phyloP scores from a whole-genome alignment of 257 asterid genomes.

The Capsicum chinense region DNA sequence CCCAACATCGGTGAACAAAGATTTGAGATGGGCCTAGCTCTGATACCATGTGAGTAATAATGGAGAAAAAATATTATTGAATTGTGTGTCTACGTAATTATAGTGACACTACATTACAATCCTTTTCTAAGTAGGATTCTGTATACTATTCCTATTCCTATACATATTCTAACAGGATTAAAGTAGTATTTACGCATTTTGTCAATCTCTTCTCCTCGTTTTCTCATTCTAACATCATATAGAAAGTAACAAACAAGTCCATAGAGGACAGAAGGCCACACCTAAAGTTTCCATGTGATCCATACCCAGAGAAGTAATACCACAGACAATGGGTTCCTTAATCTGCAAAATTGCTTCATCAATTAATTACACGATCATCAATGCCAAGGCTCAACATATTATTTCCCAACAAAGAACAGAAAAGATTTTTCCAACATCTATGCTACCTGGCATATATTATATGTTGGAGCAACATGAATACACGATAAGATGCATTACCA shows the following conservation, averaged over 20 bases:
- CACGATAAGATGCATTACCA: conserved; percentile 56
- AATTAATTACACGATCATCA: conserved; percentile 4
- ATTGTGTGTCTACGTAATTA: too few species aligned
- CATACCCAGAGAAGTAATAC: conserved; percentile 88
- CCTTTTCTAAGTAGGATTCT: too few species aligned
- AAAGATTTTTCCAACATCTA: neutral
- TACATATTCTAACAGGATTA: neutral
- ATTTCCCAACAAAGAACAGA: conserved; percentile 11
- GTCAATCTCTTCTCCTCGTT: conserved; percentile 18
- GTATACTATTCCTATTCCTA: too few species aligned
- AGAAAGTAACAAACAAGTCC: conserved; percentile 14
- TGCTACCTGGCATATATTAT: conserved; percentile 14
- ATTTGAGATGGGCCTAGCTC: too few species aligned
- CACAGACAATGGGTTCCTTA: conserved; percentile 86
- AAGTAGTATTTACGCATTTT: neutral
- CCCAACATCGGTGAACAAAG: too few species aligned
- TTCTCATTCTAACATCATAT: neutral
- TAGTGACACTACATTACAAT: too few species aligned
- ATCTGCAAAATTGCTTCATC: conserved; percentile 54
- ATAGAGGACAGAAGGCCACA: conserved; percentile 38
- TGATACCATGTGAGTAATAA: too few species aligned
- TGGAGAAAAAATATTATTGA: too few species aligned
- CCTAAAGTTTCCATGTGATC: conserved; percentile 95
- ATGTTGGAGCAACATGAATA: conserved; percentile 16
- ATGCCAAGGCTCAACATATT: conserved; percentile 12